phyloP scores from a whole-genome alignment of 2,329 filamentous ascomycete genomes.

The Plectosphaerella sp. region DNA sequence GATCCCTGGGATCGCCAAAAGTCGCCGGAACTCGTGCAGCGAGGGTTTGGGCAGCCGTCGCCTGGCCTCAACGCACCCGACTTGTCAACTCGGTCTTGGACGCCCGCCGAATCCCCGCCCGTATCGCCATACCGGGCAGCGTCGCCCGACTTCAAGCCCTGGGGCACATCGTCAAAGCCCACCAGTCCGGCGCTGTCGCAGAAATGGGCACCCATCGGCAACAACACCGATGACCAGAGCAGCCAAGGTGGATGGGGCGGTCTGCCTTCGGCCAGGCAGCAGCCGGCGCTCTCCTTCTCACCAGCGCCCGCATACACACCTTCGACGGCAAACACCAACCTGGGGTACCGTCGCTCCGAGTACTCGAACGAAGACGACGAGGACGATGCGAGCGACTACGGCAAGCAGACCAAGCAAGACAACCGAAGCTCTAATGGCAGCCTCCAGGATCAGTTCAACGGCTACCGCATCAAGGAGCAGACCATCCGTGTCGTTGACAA shows the following conservation, averaged over 20 bases:
- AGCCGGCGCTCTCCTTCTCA: neutral
- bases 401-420: neutral
- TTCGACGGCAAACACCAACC: neutral
- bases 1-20: too few species aligned
- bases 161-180: neutral
- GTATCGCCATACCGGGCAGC: neutral
- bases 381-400: slow-evolving; percentile 6
- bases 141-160: too few species aligned
- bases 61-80: too few species aligned
- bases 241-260: neutral
- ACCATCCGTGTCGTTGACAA: slow-evolving; percentile 5
- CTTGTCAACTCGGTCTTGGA: neutral
- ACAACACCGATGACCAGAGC: neutral
- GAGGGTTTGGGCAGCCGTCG: too few species aligned
- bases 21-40: too few species aligned
- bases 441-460: neutral
- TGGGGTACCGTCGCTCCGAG: neutral
- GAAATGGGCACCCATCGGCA: slow-evolving; percentile 2
- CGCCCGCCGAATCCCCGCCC: neutral
- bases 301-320: neutral
- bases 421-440: neutral
- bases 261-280: neutral
- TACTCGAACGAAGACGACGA: slow-evolving; percentile 13
- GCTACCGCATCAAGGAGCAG: slow-evolving; percentile 4
- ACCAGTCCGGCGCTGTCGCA: neutral